These are phyloP conservation scores for Irpex rosettiformis DNA, from an alignment of 1,284 basidiomycete genomes.

Conservation along the genomic window DNA sequence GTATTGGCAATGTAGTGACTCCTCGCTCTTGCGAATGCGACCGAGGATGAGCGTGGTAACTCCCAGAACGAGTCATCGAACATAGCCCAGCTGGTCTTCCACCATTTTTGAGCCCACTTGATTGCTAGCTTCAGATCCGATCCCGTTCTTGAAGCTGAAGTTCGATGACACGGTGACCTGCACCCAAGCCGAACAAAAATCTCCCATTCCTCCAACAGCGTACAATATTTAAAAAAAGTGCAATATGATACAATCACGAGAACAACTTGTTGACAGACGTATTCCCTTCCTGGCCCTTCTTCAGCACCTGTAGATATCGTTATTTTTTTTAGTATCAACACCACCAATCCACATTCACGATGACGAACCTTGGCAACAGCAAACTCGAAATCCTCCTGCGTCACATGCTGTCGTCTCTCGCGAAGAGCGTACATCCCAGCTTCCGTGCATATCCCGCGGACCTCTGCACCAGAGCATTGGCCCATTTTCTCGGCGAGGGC, in stretches of 20 bases:
- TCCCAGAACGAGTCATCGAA: no score
- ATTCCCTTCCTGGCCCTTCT: constrained; percentile 91
- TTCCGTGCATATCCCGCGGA: constrained; percentile 97
- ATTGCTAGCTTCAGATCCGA: no score
- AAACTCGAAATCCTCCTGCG: constrained; percentile 98
- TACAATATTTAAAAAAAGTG: not conserved
- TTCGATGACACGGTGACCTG: not conserved
- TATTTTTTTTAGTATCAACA: no score
- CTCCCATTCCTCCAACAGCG: not conserved
- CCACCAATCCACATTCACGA: no score
- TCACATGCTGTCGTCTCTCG: constrained; percentile 94
- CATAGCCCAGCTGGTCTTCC: no score
- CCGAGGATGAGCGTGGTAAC: no score
- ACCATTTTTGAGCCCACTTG: no score
- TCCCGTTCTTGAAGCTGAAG: no score
- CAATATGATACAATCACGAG: constrained; percentile 40
- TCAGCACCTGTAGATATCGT: constrained; percentile 58
- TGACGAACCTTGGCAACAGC: constrained; percentile 86
- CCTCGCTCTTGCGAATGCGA: no score
- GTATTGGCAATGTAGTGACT: no score
- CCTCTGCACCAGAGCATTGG: constrained; percentile 96
- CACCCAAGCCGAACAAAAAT: not conserved
- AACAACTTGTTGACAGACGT: constrained; percentile 90
- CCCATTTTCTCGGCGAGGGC: constrained; percentile 99
- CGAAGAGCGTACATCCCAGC: constrained; percentile 98